These are phyloP conservation scores for Mucor mucedo DNA, from an alignment of 371 early-diverging fungal species.

Conservation along the genomic window DNA sequence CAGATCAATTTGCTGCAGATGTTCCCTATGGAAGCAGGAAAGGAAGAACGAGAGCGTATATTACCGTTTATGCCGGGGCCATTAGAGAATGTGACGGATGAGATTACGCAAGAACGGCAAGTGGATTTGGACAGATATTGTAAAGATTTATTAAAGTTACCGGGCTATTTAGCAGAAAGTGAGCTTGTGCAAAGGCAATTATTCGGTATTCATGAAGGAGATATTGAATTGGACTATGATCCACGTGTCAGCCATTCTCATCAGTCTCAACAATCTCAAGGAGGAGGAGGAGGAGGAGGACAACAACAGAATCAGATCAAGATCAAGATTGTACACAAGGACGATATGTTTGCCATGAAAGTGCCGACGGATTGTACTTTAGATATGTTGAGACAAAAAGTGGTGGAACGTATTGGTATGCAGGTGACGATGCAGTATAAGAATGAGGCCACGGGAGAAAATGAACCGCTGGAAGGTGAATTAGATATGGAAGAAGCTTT, in stretches of 20 bases:
- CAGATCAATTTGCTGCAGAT: slow-evolving; percentile 69
- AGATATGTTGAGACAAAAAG: slow-evolving; percentile 52
- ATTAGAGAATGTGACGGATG: slow-evolving; percentile 52
- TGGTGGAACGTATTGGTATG: slow-evolving; percentile 55
- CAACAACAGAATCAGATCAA: slow-evolving; percentile 45
- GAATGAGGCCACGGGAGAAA: slow-evolving; percentile 27
- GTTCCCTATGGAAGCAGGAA: slow-evolving; percentile 74
- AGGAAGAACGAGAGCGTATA: slow-evolving; percentile 57
- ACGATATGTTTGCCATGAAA: slow-evolving; percentile 74
- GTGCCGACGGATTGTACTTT: slow-evolving; percentile 62
- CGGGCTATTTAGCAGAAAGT: slow-evolving; percentile 57
- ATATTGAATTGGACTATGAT: slow-evolving; percentile 55
- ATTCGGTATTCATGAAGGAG: slow-evolving; percentile 66
- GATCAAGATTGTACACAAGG: slow-evolving; percentile 67
- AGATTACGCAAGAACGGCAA: slow-evolving; percentile 54
- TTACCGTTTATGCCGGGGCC: slow-evolving; percentile 78
- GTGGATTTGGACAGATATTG: slow-evolving; percentile 69
- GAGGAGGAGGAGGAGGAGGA: no score
- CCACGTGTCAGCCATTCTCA: slow-evolving; percentile 20
- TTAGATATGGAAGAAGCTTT: slow-evolving; percentile 45
- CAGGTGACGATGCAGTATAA: slow-evolving; percentile 30
- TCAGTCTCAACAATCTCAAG: not conserved
- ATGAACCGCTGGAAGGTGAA: slow-evolving; percentile 35
- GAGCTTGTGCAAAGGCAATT: slow-evolving; percentile 55
- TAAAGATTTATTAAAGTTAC: slow-evolving; percentile 60